phyloP scores from a whole-genome alignment of 257 asterid species.

The Dorcoceras hygrometricum region DNA sequence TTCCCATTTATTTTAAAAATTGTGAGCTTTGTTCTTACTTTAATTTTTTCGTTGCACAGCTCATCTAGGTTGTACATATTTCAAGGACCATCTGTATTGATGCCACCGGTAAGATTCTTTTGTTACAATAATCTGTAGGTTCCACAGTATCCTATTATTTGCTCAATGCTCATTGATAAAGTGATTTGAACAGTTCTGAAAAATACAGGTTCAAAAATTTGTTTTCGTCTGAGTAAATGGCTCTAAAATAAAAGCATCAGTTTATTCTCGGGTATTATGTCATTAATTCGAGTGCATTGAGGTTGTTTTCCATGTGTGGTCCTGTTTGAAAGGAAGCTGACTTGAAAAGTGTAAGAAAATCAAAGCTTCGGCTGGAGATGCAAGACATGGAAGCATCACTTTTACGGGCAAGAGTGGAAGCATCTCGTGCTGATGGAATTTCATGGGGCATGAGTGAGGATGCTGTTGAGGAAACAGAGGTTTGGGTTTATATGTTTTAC shows the following conservation, averaged over 20 bases:
- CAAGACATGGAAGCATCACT: constrained; percentile 96
- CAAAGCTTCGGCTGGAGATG: constrained; percentile 59
- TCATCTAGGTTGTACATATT: constrained; percentile 89
- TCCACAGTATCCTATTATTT: neutral
- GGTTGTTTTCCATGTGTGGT: constrained; percentile 14
- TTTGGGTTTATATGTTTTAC: constrained; percentile 28
- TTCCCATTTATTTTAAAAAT: constrained; percentile 4
- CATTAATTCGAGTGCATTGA: constrained; percentile 10
- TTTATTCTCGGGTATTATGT: neutral
- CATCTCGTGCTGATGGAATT: constrained; percentile 88
- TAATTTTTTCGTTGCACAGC: constrained; percentile 39
- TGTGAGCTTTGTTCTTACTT: constrained; percentile 15
- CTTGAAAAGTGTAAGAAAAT: constrained; percentile 57
- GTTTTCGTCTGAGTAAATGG: neutral
- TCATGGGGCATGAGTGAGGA: constrained; percentile 99
- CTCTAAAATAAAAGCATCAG: constrained; percentile 3
- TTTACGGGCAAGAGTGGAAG: constrained; percentile 76
- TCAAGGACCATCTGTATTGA: constrained; percentile 89
- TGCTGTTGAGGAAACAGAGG: constrained; percentile 94
- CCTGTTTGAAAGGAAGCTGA: constrained; percentile 77
- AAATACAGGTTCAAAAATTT: neutral
- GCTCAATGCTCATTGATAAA: constrained; percentile 1
- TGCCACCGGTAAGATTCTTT: constrained; percentile 71
- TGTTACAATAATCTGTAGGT: constrained; percentile 9
- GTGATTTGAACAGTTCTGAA: neutral